Base-by-base conservation (phyloP, 805 yeast species). In the Starmerella etchellsii region DNA sequence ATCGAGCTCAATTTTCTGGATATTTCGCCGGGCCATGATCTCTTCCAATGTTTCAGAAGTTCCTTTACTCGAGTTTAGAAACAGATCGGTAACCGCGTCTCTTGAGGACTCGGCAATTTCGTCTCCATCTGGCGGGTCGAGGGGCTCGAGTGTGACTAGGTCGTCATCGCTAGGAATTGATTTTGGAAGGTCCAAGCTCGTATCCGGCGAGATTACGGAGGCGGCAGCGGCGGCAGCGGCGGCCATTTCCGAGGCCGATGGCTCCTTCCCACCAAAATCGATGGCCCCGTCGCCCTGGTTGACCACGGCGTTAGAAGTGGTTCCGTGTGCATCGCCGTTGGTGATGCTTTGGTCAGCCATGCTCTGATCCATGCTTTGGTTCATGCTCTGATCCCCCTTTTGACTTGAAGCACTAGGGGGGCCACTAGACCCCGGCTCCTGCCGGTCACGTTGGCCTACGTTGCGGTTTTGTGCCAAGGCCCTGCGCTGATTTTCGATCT, bases 1-100 rank as follows among this genome's bases (percentile, higher is more conserved):
- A 54, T 84, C 91, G 37, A 87, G 67, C 40, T 46, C 43, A 31
- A 50, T 40, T n/a, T 39, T 21, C 2, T 25, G 23, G 15, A 24
- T 33, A 44, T 74, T 71, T 42, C 44, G 49, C 18, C 18, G 16
- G 10, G 31, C 37, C 8, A 43, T 34, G 7, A 53, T 42, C 15
- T 44, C 48, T 19, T 31, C 32, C 8, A 51, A 46, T 24, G 44
- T 32, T 24, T 39, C 46, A 9, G 39, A 34, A 26, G 48, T 41
- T 25, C 43, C 43, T 11, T 44, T 24, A 41, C 44, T 46, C 2
- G 41, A 42, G 31, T 40, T 40, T 20, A 55, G 40, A 28, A 54
- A 54, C 44, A 52, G 47, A 31, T 55, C 59, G 18, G 55, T 47
- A 10, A 48, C 46, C 6, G 44, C 39, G 15, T 44, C 51, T 21